These are phyloP conservation scores for Chloromonas sp. DNA, from an alignment of 163 green algal species.

Conservation along the genomic window DNA sequence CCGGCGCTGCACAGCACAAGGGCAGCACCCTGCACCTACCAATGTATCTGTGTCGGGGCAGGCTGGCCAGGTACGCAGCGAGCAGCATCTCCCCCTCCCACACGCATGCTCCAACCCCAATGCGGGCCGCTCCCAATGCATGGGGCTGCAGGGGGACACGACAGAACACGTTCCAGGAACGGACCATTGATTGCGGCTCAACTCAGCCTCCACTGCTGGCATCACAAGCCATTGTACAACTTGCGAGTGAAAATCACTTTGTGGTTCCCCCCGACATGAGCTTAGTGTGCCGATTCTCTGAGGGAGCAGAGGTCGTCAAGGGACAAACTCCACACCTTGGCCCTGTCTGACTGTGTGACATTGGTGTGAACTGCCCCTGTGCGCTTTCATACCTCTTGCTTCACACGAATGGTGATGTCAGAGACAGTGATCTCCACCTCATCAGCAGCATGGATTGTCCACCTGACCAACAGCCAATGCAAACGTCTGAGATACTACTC, in stretches of 20 bases:
- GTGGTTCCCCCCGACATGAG: too few relatives aligned
- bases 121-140: constrained; percentile 43
- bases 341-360: too few relatives aligned
- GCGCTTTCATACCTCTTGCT: neutral
- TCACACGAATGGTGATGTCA: neutral
- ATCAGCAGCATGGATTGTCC: neutral
- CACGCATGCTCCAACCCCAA: constrained; percentile 66
- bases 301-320: too few relatives aligned
- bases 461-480: neutral
- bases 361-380: too few relatives aligned
- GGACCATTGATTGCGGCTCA: neutral
- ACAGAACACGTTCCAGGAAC: neutral
- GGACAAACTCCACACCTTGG: too few relatives aligned
- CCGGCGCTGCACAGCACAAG: neutral
- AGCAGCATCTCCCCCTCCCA: constrained; percentile 76
- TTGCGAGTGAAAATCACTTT: too few relatives aligned
- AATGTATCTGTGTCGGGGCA: constrained; percentile 29
- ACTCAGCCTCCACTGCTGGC: neutral
- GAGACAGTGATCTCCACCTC: neutral
- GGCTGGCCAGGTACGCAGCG: constrained; percentile 48
- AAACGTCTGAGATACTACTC: too few relatives aligned
- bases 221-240: neutral
- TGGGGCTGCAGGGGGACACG: constrained; percentile 34
- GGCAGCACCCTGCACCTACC: neutral
- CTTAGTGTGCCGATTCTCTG: too few relatives aligned